Base-by-base conservation (phyloP, 495 filamentous ascomycete species). In the Neurospora pannonica region DNA sequence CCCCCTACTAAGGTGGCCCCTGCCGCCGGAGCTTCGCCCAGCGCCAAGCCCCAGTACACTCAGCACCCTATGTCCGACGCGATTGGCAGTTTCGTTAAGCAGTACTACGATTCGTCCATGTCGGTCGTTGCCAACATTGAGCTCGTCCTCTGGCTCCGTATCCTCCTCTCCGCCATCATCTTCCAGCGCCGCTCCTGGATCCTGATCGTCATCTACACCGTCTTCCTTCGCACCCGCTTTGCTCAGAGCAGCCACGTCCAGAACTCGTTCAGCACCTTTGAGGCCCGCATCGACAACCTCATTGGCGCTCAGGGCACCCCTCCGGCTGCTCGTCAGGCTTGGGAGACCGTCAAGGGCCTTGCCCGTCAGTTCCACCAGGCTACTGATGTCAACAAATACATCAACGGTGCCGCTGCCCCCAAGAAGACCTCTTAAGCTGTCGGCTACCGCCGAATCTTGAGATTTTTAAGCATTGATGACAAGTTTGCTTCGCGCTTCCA, bases 71-170 rank as follows among this genome's bases (percentile, higher is more conserved):
- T 93, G 34, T 89, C 92, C 19, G 94, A 98, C 72, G 89, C 86
- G 74, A 97, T 99, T 81, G 94, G 93, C 70, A 85, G 86, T 74
- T 99, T 99, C 80, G 94, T 99, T 82, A 99, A 98, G 89, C 90
- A 95, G 81, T 97, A 98, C 87, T 98, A 98, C 80, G 97, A 98
- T 81, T 83, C 88, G 69, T 91, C 91, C 77, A 96, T 96, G 93
- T 92, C 91, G 75, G 87, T 95, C 38, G 93, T 96, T 38, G 89
- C 93, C 19, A 81, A 83, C 39, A 88, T 96, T 38, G 93, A 96
- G 82, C 90, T 96, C 73, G 81, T 88, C 31, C 89, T 98, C 73
- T 94, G 94, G 89, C 85, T 92, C 82, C 94, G 97, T 78, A 81
- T 99, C 72, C 82, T 95, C 71, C 83, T 92, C 24, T 90, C 91